phyloP scores from a whole-genome alignment of 768 basidiomycete species.

The Kwoniella newhampshirensis region DNA sequence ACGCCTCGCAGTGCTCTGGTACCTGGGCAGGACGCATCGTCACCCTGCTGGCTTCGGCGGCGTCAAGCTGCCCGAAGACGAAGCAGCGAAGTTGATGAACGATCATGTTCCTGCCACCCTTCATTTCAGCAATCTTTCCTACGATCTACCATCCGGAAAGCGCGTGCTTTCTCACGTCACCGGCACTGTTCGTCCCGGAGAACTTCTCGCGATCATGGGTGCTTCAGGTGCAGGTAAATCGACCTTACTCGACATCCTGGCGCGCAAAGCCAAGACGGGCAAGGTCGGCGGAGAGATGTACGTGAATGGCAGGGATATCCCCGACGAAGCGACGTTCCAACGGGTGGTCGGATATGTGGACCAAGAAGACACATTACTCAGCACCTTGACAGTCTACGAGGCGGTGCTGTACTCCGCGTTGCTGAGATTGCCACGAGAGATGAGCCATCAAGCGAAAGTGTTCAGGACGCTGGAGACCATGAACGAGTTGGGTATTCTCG shows the following conservation, averaged over 20 bases:
- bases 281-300: constrained; percentile 70
- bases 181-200: constrained; percentile 81
- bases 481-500: constrained; percentile 89
- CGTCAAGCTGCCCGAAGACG: constrained; percentile 66
- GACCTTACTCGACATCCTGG: constrained; percentile 92
- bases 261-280: constrained; percentile 83
- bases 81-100: constrained; percentile 79
- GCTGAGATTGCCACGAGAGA: constrained; percentile 84
- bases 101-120: constrained; percentile 92
- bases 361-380: constrained; percentile 97
- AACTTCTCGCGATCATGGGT: constrained; percentile 94
- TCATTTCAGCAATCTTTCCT: constrained; percentile 83
- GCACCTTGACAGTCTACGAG: constrained; percentile 96
- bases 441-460: constrained; percentile 94
- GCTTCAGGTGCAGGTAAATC: constrained; percentile 96
- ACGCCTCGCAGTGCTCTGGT: constrained; percentile 71
- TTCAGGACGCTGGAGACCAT: constrained; percentile 91
- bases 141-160: constrained; percentile 65
- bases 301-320: constrained; percentile 79
- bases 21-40: constrained; percentile 71
- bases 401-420: constrained; percentile 92
- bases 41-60: constrained; percentile 59
- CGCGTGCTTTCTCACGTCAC: constrained; percentile 76
- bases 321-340: constrained; percentile 69
- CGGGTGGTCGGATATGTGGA: constrained; percentile 92